These are phyloP conservation scores for Claviceps arundinis DNA, from an alignment of 2,329 filamentous ascomycete genomes.

Conservation along the genomic window DNA sequence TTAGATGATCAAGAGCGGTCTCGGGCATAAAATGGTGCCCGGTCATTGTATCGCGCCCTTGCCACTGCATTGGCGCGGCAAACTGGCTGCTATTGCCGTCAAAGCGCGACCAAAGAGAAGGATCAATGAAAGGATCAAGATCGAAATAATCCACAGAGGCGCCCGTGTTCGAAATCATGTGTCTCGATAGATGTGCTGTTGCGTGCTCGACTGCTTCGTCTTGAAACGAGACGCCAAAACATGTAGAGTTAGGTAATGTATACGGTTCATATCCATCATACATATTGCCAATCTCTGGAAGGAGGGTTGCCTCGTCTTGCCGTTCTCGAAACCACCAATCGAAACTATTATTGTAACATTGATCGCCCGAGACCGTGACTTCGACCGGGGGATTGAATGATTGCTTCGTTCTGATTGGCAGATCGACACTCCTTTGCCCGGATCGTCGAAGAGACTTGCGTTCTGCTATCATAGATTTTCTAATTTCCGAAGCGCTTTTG, in stretches of 20 bases:
- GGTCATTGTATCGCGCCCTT: not conserved
- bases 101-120: conserved; percentile 1
- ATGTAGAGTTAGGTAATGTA: not conserved
- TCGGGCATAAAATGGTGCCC: conserved; percentile 1
- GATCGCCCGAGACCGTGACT: not conserved
- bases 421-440: not conserved
- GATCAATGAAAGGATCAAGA: conserved; percentile 5
- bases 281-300: not conserved
- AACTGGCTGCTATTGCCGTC: not conserved
- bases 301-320: not conserved
- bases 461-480: conserved; percentile 8
- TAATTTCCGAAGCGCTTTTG: conserved; percentile 8
- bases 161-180: not conserved
- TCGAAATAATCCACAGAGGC: not conserved
- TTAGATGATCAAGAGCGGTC: not conserved
- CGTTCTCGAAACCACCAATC: conserved; percentile 1
- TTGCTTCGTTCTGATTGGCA: not conserved
- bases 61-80: not conserved
- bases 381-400: not conserved
- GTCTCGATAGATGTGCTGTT: not conserved
- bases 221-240: not conserved
- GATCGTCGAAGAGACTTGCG: conserved; percentile 31
- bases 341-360: not conserved
- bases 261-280: not conserved
- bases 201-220: not conserved